phyloP scores from a whole-genome alignment of 768 basidiomycete species.

The Infundibulicybe gibba region DNA sequence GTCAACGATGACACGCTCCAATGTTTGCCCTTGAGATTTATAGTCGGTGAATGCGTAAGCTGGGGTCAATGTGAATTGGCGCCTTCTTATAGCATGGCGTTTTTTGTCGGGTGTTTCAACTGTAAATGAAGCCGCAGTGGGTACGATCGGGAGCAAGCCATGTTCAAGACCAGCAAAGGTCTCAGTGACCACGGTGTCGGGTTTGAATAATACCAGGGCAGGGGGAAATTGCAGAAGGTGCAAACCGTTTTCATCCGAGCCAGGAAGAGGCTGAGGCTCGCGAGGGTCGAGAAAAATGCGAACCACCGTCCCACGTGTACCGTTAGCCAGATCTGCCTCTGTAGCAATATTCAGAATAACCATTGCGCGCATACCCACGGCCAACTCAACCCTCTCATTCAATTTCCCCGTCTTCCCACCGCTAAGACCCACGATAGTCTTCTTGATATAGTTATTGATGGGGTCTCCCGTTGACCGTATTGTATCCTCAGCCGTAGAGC shows the following conservation, averaged over 20 bases:
- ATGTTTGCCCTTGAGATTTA: conserved; percentile 34
- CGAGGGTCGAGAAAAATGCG: conserved; percentile 27
- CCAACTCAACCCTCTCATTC: conserved; percentile 18
- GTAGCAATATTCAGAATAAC: conserved; percentile 30
- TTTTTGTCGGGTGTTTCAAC: neutral
- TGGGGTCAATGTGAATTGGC: conserved; percentile 25
- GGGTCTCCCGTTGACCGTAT: neutral
- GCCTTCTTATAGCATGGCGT: conserved; percentile 8
- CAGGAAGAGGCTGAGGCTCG: conserved; percentile 19
- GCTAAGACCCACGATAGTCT: conserved; percentile 5
- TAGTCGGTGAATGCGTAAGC: conserved; percentile 41
- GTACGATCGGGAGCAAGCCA: conserved; percentile 21
- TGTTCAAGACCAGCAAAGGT: conserved; percentile 14
- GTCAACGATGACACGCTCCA: conserved; percentile 29
- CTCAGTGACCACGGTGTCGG: conserved; percentile 9
- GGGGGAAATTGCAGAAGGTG: conserved; percentile 25
- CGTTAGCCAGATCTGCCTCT: conserved; percentile 35
- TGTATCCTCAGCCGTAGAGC: conserved; percentile 24
- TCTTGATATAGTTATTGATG: conserved; percentile 3
- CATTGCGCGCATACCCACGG: conserved; percentile 34
- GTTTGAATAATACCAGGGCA: conserved; percentile 24
- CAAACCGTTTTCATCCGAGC: conserved; percentile 1
- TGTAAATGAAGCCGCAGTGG: conserved; percentile 5
- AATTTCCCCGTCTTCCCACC: conserved; percentile 14
- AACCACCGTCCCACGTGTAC: conserved; percentile 27